These are phyloP conservation scores for Candida endomychidarum DNA, from an alignment of 805 yeast genomes.

Conservation along the genomic window DNA sequence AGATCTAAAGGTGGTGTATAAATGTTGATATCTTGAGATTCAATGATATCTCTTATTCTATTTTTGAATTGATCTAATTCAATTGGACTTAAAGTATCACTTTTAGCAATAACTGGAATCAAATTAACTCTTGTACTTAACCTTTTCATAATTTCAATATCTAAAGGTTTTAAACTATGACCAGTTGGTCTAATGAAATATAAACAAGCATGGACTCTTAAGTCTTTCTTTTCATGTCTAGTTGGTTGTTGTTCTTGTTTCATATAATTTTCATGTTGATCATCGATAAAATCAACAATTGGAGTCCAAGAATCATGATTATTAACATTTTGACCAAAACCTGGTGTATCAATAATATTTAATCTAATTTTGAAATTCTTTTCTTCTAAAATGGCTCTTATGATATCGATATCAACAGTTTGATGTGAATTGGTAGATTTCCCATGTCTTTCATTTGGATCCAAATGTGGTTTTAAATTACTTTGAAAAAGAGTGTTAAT, in stretches of 20 bases:
- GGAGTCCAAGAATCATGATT: constrained; percentile 87
- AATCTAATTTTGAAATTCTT: constrained; percentile 75
- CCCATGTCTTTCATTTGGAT: constrained; percentile 54
- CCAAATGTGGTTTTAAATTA: constrained; percentile 58
- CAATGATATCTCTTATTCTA: constrained; percentile 78
- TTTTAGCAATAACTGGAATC: constrained; percentile 85
- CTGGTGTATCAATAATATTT: constrained; percentile 89
- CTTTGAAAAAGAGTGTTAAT: constrained; percentile 83
- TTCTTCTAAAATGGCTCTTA: constrained; percentile 80
- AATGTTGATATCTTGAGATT: constrained; percentile 78
- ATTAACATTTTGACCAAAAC: constrained; percentile 88
- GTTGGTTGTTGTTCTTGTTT: constrained; percentile 91
- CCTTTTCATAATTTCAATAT: constrained; percentile 84
- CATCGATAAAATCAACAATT: constrained; percentile 83
- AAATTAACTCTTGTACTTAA: constrained; percentile 77
- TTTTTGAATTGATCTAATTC: constrained; percentile 70
- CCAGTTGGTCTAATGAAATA: constrained; percentile 92
- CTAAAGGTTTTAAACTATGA: constrained; percentile 82
- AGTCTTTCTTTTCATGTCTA: constrained; percentile 64
- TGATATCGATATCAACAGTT: constrained; percentile 77
- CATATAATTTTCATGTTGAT: constrained; percentile 85
- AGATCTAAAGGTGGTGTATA: constrained; percentile 81
- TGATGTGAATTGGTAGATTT: constrained; percentile 54
- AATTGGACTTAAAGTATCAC: constrained; percentile 76
- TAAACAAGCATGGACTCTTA: constrained; percentile 87